These are phyloP conservation scores for Plasmodium blacklocki DNA, from an alignment of 169 alveolate genomes.

Conservation along the genomic window DNA sequence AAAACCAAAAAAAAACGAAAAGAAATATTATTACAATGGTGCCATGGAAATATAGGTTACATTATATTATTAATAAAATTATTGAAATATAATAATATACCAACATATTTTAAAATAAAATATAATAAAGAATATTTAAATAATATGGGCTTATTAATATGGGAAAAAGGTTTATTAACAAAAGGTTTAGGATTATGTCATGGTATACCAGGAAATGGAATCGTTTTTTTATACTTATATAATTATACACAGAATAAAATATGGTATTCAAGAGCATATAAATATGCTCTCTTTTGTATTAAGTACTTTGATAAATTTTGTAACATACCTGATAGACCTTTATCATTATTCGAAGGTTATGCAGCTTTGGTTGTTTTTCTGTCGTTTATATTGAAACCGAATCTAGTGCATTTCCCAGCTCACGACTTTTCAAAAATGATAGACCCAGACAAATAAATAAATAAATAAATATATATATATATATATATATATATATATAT, in stretches of 20 bases:
- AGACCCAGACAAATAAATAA: background rate
- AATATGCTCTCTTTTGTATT: constrained; percentile 55
- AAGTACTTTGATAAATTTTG: constrained; percentile 44
- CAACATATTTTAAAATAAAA: constrained; percentile 22
- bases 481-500: constrained; percentile 15
- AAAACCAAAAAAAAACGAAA: constrained; percentile 21
- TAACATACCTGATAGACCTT: constrained; percentile 58
- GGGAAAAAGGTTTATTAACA: constrained; percentile 48
- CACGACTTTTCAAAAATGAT: constrained; percentile 14
- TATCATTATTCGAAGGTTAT: constrained; percentile 52
- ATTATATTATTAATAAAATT: constrained; percentile 48
- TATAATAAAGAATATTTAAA: constrained; percentile 28
- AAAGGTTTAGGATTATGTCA: constrained; percentile 71
- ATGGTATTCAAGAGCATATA: constrained; percentile 61
- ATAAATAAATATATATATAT: background rate
- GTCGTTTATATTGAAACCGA: constrained; percentile 22
- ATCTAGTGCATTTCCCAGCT: constrained; percentile 27
- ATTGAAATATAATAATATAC: constrained; percentile 26
- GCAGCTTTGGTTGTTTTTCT: constrained; percentile 54
- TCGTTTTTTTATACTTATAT: constrained; percentile 36
- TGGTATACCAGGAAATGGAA: constrained; percentile 66
- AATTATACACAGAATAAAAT: constrained; percentile 28
- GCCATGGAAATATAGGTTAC: constrained; percentile 67
- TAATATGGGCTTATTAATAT: constrained; percentile 48
- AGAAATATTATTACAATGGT: constrained; percentile 55